These are phyloP conservation scores for Pyricularia pennisetigena DNA, from an alignment of 2,329 filamentous ascomycete genomes.

Conservation along the genomic window DNA sequence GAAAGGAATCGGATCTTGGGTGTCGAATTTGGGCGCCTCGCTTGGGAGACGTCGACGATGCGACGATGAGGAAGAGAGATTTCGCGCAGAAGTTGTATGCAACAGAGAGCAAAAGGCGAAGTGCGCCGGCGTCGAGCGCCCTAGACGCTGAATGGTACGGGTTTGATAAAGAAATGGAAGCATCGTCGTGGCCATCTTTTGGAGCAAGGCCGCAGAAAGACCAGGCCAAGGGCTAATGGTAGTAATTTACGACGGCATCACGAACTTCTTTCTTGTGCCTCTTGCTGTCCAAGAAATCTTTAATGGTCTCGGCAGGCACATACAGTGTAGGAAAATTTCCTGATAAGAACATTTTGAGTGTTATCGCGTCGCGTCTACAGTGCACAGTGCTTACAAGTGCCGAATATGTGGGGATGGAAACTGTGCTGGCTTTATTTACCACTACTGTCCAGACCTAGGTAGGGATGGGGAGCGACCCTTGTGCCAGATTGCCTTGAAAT, in stretches of 20 bases:
- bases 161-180: constrained; percentile 67
- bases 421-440: background rate
- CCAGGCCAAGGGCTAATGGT: background rate
- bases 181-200: constrained; percentile 36
- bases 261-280: background rate
- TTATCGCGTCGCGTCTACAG: background rate
- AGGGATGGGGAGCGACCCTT: no score
- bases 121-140: constrained; percentile 13
- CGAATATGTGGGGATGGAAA: background rate
- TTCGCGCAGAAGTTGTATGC: constrained; percentile 12
- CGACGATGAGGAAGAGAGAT: background rate
- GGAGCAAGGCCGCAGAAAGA: background rate
- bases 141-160: constrained; percentile 41
- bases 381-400: background rate
- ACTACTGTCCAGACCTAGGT: no score
- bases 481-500: no score
- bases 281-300: background rate
- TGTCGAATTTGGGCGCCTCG: constrained; percentile 6
- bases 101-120: constrained; percentile 17
- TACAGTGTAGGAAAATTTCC: background rate
- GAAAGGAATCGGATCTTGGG: constrained; percentile 38
- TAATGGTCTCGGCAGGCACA: background rate
- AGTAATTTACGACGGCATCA: background rate
- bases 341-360: background rate
- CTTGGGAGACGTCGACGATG: background rate